Evolutionary conservation across 257 asterid species (phyloP).

Genomic region (Verbena officinalis): DNA sequence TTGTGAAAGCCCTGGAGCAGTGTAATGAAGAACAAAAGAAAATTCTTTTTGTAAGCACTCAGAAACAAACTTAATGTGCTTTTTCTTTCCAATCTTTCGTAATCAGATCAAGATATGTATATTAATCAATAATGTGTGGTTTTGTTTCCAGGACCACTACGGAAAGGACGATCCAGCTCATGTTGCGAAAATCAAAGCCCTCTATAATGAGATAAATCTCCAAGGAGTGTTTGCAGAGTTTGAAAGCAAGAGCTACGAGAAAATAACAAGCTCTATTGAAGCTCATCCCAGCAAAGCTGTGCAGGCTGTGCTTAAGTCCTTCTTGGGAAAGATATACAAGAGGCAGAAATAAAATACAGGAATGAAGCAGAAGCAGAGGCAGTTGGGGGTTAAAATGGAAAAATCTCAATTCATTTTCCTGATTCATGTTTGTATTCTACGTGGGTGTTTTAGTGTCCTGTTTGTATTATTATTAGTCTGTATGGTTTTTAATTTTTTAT

Average conservation of each 20-base stretch:
- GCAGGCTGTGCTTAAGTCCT: slow-evolving; percentile 82
- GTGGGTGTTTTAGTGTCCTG: slow-evolving; percentile 3
- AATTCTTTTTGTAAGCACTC: slow-evolving; percentile 61
- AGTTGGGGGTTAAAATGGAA: background rate
- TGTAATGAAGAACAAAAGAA: slow-evolving; percentile 84
- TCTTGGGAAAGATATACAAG: slow-evolving; percentile 93
- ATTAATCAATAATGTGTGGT: slow-evolving; percentile 18
- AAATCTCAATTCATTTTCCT: slow-evolving; percentile 26
- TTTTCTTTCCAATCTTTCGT: background rate
- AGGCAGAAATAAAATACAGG: slow-evolving; percentile 69
- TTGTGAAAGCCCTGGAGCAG: slow-evolving; percentile 87
- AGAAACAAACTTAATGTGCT: slow-evolving; percentile 19
- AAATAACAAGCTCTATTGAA: slow-evolving; percentile 65
- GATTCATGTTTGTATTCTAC: slow-evolving; percentile 26
- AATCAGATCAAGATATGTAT: background rate
- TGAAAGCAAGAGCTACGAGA: slow-evolving; percentile 72
- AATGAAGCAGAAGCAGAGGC: slow-evolving; percentile 24
- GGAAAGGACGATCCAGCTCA: slow-evolving; percentile 70
- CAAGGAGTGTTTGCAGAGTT: slow-evolving; percentile 70
- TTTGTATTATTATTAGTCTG: slow-evolving; percentile 27
- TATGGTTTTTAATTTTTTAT: slow-evolving; percentile 3
- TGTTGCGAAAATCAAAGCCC: slow-evolving; percentile 68
- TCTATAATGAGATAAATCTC: slow-evolving; percentile 72
- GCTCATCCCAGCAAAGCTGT: slow-evolving; percentile 86
- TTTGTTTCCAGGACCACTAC: slow-evolving; percentile 71